These are phyloP conservation scores for Coffea eugenioides DNA, from an alignment of 257 asterid species.

Conservation along the genomic window DNA sequence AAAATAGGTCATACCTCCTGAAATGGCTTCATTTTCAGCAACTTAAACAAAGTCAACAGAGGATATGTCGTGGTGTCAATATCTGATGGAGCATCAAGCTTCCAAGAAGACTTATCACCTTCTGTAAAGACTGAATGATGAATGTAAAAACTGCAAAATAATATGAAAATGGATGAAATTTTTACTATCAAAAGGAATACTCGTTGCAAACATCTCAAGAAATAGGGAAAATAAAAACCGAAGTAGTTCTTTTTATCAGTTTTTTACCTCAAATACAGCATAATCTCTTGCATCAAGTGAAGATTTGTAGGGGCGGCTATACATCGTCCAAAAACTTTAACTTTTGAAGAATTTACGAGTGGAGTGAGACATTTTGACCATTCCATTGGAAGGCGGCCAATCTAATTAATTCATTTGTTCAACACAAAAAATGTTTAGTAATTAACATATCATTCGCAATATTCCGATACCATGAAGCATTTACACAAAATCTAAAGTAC, in stretches of 20 bases:
- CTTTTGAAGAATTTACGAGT: constrained; percentile 75
- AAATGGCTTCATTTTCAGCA: constrained; percentile 55
- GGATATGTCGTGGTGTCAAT: constrained; percentile 68
- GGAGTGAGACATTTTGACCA: constrained; percentile 89
- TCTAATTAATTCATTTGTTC: constrained; percentile 30
- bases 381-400: constrained; percentile 90
- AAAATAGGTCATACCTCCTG: constrained; percentile 45
- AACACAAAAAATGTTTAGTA: neutral
- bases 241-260: too few relatives aligned
- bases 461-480: neutral
- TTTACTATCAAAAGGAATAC: too few relatives aligned
- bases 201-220: too few relatives aligned
- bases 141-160: constrained; percentile 64
- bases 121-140: constrained; percentile 54
- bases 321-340: constrained; percentile 76
- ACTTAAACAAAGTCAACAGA: constrained; percentile 55
- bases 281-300: constrained; percentile 64
- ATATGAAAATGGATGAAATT: too few relatives aligned
- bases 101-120: constrained; percentile 65
- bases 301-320: constrained; percentile 68
- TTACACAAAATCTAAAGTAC: neutral
- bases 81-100: constrained; percentile 53
- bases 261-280: constrained; percentile 76
- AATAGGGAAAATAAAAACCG: too few relatives aligned
- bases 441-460: neutral